Conservation (phyloP, 805 yeast genomes). For the Trichomonascus vanleenenianus region DNA sequence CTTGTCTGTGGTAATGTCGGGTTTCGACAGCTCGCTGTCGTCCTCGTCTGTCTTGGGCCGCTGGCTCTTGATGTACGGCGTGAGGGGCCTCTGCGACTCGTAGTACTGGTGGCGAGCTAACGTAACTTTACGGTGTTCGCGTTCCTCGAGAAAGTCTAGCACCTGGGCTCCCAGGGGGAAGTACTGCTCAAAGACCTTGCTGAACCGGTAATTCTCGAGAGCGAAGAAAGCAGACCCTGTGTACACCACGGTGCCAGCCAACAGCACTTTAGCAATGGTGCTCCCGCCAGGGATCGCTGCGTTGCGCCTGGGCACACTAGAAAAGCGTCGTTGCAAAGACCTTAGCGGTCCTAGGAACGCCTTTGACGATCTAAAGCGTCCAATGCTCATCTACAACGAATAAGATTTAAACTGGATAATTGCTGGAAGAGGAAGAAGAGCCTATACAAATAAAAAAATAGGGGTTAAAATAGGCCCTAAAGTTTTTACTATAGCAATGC, state of each 20-base stretch:
- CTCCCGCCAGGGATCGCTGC: no score
- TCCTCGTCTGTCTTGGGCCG: background rate
- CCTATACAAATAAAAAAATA: no score
- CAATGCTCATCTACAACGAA: no score
- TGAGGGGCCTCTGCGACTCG: background rate
- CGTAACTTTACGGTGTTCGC: conserved; percentile 5
- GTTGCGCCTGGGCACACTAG: no score
- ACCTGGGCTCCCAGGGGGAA: conserved; percentile 14
- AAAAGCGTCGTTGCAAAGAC: no score
- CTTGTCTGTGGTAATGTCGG: background rate
- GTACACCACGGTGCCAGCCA: background rate
- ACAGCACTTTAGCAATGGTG: background rate
- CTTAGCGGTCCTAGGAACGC: no score
- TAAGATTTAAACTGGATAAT: no score
- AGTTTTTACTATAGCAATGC: no score
- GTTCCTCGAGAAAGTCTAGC: conserved; percentile 18
- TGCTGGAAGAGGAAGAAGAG: no score
- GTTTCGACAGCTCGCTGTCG: background rate
- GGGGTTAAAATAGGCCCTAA: no score
- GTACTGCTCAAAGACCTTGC: conserved; percentile 10
- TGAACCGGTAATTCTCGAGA: conserved; percentile 2
- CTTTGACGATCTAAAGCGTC: no score
- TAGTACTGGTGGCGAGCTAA: no score
- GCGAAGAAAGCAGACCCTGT: conserved; percentile 1
- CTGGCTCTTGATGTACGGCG: conserved; percentile 13